A percentile compares a stretch with the other conserved stretches of the same genome.
Conservation (phyloP, 2,329 filamentous ascomycete genomes). For the Corniculantispora saksenae region DNA sequence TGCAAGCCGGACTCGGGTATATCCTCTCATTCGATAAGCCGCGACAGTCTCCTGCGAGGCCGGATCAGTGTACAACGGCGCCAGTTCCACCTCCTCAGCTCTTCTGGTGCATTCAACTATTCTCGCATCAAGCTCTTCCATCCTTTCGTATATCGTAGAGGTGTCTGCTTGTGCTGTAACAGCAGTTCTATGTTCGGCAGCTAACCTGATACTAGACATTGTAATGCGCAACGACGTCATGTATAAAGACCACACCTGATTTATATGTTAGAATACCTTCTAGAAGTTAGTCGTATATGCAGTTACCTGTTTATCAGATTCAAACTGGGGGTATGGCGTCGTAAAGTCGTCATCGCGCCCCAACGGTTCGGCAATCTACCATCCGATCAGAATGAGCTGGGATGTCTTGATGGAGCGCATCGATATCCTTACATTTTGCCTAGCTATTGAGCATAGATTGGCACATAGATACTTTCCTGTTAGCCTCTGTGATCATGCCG, state of each 20-base stretch:
- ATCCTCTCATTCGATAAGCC: neutral
- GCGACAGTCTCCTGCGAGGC: neutral
- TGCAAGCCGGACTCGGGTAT: neutral
- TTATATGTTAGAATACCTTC: too few relatives aligned
- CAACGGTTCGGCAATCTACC: neutral
- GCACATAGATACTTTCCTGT: conserved; percentile 10
- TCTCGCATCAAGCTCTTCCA: neutral
- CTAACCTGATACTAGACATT: neutral
- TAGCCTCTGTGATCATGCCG: neutral
- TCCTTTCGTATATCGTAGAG: neutral
- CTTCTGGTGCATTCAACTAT: neutral
- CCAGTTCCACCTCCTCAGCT: neutral
- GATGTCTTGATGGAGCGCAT: neutral
- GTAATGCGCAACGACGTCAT: conserved; percentile 1
- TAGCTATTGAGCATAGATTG: conserved; percentile 13
- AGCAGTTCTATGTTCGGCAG: neutral
- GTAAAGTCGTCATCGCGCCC: neutral
- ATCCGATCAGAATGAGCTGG: neutral
- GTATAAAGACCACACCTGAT: conserved; percentile 9
- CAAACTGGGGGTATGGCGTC: neutral
- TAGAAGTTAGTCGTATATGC: too few relatives aligned
- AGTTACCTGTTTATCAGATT: neutral
- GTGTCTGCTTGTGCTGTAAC: neutral
- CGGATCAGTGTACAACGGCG: neutral
- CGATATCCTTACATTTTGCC: conserved; percentile 7